A percentile compares a stretch with the other conserved stretches of the same genome.
Evolutionary conservation across 2,329 filamentous ascomycete species (phyloP).

Genomic region (Xylariaceae sp.): DNA sequence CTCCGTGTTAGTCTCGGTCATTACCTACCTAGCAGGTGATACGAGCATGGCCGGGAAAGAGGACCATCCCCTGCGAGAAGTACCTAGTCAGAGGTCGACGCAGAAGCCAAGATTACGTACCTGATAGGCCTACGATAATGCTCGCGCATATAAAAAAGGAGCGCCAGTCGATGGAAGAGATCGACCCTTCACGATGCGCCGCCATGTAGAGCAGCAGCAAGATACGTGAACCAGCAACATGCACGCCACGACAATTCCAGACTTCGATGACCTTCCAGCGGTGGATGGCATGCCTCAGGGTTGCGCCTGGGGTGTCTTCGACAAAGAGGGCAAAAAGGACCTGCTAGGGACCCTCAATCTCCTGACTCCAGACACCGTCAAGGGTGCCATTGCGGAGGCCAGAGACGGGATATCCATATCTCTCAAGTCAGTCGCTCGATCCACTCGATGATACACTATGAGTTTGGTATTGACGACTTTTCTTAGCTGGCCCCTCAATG

Average conservation of each 20-base stretch:
- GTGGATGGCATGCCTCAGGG: conserved; percentile 43
- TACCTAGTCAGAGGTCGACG: too few species aligned
- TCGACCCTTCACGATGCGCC: too few species aligned
- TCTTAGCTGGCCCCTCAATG: conserved; percentile 40
- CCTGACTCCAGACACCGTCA: conserved; percentile 42
- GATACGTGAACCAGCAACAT: conserved; percentile 8
- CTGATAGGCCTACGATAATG: too few species aligned
- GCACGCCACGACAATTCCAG: conserved; percentile 34
- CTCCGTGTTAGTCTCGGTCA: too few species aligned
- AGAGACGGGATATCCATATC: conserved; percentile 47
- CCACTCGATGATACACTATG: neutral
- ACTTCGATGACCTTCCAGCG: conserved; percentile 40
- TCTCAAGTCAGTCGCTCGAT: conserved; percentile 40
- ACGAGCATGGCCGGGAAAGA: too few species aligned
- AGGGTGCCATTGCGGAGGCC: conserved; percentile 39
- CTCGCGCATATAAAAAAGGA: too few species aligned
- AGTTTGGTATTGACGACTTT: neutral
- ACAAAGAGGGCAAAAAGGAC: conserved; percentile 46
- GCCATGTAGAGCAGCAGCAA: too few species aligned
- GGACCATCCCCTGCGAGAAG: too few species aligned
- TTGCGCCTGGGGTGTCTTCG: conserved; percentile 50
- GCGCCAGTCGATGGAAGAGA: too few species aligned
- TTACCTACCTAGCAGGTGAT: too few species aligned
- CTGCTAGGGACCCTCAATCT: conserved; percentile 49
- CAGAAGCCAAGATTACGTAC: too few species aligned